These are phyloP conservation scores for Corinectria fuckeliana DNA, from an alignment of 2,329 filamentous ascomycete species.

Conservation along the genomic window DNA sequence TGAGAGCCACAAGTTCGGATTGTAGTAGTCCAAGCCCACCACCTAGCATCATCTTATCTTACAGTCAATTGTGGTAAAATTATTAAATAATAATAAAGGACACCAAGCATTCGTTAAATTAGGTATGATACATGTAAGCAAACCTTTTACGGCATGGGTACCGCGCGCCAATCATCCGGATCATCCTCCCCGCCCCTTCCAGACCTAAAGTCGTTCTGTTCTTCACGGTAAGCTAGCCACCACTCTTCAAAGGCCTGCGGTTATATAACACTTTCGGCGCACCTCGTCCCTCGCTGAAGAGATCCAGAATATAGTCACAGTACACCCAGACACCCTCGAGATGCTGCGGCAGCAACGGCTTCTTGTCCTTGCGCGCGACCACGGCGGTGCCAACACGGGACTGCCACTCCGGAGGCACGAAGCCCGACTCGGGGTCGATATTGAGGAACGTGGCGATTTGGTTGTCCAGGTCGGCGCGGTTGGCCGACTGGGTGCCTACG, in stretches of 20 bases:
- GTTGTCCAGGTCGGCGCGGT: background rate
- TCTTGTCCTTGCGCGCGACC: constrained; percentile 16
- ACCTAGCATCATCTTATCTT: no score
- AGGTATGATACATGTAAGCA: no score
- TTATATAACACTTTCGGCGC: background rate
- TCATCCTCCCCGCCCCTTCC: constrained; percentile 10
- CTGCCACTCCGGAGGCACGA: constrained; percentile 12
- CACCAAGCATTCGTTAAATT: no score
- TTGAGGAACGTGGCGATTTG: background rate
- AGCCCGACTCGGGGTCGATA: background rate
- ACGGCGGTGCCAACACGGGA: constrained; percentile 12
- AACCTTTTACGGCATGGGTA: background rate
- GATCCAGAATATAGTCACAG: background rate
- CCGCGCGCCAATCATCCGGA: constrained; percentile 10
- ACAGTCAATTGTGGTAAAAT: no score
- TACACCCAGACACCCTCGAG: background rate
- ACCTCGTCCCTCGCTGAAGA: background rate
- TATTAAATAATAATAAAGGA: no score
- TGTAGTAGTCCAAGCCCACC: no score
- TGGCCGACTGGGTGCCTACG: background rate
- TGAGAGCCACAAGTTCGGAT: no score
- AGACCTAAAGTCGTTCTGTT: background rate
- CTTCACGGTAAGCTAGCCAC: constrained; percentile 4
- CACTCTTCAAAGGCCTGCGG: constrained; percentile 14
- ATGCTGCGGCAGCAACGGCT: constrained; percentile 8